phyloP scores from a whole-genome alignment of 2,329 filamentous ascomycete genomes.

The Ceratocystiopsis sp. region DNA sequence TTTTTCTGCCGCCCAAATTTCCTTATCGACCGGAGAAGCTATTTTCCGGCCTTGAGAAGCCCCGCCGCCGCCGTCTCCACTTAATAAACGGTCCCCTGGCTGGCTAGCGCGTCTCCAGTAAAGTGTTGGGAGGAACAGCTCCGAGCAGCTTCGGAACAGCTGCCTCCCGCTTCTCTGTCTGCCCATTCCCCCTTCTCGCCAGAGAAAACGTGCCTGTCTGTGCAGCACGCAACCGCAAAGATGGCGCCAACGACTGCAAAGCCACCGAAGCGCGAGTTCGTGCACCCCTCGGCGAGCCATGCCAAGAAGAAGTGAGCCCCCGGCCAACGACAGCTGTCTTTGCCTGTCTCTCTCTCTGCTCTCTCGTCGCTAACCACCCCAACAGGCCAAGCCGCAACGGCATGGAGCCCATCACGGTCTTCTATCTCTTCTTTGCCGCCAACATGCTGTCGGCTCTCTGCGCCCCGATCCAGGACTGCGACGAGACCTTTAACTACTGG shows the following conservation, averaged over 20 bases:
- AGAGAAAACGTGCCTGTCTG: neutral
- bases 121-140: neutral
- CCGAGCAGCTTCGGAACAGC: neutral
- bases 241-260: slow-evolving; percentile 21
- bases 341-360: neutral
- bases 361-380: neutral
- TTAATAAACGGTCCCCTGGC: no score
- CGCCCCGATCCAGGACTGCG: slow-evolving; percentile 91
- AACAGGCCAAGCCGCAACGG: slow-evolving; percentile 33
- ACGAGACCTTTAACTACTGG: slow-evolving; percentile 99
- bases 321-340: neutral
- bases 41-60: neutral
- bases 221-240: slow-evolving; percentile 7
- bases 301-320: slow-evolving; percentile 32
- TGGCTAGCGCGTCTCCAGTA: no score
- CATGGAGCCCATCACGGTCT: slow-evolving; percentile 56
- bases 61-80: no score
- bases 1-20: slow-evolving; percentile 8
- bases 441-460: slow-evolving; percentile 63
- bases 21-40: slow-evolving; percentile 6
- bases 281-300: slow-evolving; percentile 31
- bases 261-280: slow-evolving; percentile 19
- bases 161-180: neutral
- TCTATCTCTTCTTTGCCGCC: slow-evolving; percentile 62
- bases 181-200: neutral